These are phyloP conservation scores for Ceratobasidium sp. DNA, from an alignment of 1,284 basidiomycete genomes.

Conservation along the genomic window DNA sequence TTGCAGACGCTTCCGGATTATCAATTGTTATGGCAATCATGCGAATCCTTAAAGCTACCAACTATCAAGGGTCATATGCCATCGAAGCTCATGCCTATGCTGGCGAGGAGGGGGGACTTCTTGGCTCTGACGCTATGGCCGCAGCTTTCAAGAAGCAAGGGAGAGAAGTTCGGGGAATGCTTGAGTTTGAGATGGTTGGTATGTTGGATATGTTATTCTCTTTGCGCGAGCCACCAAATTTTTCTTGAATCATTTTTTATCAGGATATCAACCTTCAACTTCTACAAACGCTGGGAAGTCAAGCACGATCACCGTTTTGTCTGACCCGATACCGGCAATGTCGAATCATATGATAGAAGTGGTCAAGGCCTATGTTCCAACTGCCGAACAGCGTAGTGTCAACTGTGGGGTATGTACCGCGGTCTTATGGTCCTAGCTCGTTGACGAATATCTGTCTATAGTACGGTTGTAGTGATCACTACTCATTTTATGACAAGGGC, in stretches of 20 bases:
- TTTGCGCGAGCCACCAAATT: no score
- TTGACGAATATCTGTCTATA: neutral
- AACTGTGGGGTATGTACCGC: constrained; percentile 18
- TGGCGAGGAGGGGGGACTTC: constrained; percentile 46
- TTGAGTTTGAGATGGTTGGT: constrained; percentile 46
- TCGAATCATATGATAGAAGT: constrained; percentile 31
- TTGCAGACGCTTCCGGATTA: constrained; percentile 75
- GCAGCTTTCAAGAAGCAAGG: constrained; percentile 27
- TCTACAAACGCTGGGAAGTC: constrained; percentile 26
- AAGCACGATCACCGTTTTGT: constrained; percentile 44
- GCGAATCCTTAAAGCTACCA: constrained; percentile 66
- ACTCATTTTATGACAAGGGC: constrained; percentile 37
- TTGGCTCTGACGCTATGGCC: constrained; percentile 39
- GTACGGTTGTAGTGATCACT: constrained; percentile 41
- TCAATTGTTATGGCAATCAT: constrained; percentile 75
- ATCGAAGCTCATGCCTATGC: constrained; percentile 74
- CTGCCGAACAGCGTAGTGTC: constrained; percentile 17
- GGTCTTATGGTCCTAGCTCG: no score
- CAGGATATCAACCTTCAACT: constrained; percentile 41
- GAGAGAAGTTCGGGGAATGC: constrained; percentile 39
- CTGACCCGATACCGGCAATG: constrained; percentile 40
- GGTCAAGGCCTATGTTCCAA: constrained; percentile 23
- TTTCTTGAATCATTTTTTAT: no score
- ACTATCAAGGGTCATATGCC: constrained; percentile 68
- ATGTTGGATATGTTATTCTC: constrained; percentile 13